Conservation (phyloP, 768 basidiomycete genomes). For the Guyanaporus albipodus region DNA sequence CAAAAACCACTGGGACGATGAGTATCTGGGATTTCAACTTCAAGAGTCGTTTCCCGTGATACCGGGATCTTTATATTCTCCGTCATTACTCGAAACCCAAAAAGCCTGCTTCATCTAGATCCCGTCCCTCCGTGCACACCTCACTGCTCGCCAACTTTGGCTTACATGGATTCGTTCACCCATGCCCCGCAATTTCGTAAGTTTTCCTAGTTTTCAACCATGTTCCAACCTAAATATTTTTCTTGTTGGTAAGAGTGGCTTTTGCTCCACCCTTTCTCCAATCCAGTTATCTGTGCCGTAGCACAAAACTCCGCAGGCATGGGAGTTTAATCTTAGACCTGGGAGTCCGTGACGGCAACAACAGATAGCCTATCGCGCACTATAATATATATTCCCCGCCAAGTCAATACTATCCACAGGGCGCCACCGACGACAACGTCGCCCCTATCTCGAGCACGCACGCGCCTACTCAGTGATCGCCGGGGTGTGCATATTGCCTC, state of each 20-base stretch:
- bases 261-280: background rate
- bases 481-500: constrained; percentile 2
- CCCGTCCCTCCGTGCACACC: background rate
- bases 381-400: too few species aligned
- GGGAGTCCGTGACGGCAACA: background rate
- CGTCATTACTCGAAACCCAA: too few species aligned
- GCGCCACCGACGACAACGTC: constrained; percentile 12
- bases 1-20: background rate
- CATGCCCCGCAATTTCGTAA: background rate
- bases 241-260: background rate
- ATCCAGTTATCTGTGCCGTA: background rate
- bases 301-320: background rate
- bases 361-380: constrained; percentile 1
- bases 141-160: background rate
- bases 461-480: constrained; percentile 12
- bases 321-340: constrained; percentile 1
- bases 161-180: background rate
- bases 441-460: background rate
- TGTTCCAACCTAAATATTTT: background rate
- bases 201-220: background rate
- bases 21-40: background rate
- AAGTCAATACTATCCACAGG: background rate
- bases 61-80: too few species aligned
- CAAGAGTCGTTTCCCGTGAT: too few species aligned
- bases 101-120: background rate